Evolutionary conservation across 805 yeast species (phyloP).

Genomic region (Candida andamanensis): DNA sequence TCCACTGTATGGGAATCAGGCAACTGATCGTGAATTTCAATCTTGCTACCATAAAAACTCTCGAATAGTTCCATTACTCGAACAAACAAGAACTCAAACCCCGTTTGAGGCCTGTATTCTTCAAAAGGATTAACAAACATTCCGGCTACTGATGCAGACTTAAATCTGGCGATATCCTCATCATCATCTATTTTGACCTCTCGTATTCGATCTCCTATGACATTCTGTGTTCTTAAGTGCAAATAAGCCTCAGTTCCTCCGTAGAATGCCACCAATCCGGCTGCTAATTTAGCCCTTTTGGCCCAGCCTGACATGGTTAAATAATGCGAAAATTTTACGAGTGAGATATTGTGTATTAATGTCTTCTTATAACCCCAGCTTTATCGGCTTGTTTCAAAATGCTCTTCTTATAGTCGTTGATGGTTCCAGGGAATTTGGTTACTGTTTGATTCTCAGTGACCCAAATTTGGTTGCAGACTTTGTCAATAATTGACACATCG

Average conservation of each 20-base stretch:
- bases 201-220: constrained; percentile 34
- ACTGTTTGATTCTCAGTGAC: constrained; percentile 86
- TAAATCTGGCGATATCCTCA: constrained; percentile 20
- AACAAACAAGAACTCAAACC: constrained; percentile 76
- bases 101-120: constrained; percentile 86
- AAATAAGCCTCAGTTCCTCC: constrained; percentile 63
- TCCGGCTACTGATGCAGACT: constrained; percentile 53
- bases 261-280: constrained; percentile 48
- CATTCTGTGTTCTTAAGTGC: constrained; percentile 47
- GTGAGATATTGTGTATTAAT: constrained; percentile 31
- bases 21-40: constrained; percentile 32
- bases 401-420: constrained; percentile 84
- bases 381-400: constrained; percentile 72
- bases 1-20: constrained; percentile 42
- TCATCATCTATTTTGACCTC: constrained; percentile 24
- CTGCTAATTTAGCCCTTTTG: constrained; percentile 31
- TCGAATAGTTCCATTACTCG: constrained; percentile 69
- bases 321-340: too few species aligned
- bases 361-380: constrained; percentile 88
- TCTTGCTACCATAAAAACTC: constrained; percentile 35
- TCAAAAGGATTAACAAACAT: constrained; percentile 85
- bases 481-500: constrained; percentile 86
- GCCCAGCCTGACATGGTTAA: too few species aligned
- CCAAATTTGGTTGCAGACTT: constrained; percentile 93
- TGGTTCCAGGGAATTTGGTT: constrained; percentile 71